Percentiles rank a stretch among this genome's conserved stretches.
Evolutionary conservation across 2,329 filamentous ascomycete genomes (phyloP).

Genomic region (Fusarium chlamydosporum): DNA sequence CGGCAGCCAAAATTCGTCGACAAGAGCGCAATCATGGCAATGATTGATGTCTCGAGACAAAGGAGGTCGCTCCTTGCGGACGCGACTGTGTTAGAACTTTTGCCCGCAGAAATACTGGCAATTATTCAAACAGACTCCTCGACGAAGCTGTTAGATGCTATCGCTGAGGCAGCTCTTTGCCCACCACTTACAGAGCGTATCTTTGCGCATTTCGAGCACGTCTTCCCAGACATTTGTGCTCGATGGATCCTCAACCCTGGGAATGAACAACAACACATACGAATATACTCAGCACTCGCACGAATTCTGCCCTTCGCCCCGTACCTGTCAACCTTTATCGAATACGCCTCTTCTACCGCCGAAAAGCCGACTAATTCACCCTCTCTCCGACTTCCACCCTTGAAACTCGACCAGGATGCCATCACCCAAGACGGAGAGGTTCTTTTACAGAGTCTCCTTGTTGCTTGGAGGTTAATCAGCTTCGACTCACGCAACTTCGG

Average conservation of each 20-base stretch:
- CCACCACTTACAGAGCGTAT: constrained; percentile 78
- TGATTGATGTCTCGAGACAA: constrained; percentile 68
- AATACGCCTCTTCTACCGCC: constrained; percentile 47
- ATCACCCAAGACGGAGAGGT: constrained; percentile 43
- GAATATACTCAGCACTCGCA: constrained; percentile 79
- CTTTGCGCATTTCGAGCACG: constrained; percentile 79
- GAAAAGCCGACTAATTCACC: constrained; percentile 40
- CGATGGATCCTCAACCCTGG: constrained; percentile 75
- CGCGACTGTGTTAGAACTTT: constrained; percentile 66
- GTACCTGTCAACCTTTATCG: constrained; percentile 81
- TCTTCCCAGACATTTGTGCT: constrained; percentile 87
- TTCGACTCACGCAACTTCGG: constrained; percentile 80
- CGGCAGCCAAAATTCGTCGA: constrained; percentile 49
- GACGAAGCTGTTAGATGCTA: constrained; percentile 77
- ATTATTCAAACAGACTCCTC: constrained; percentile 75
- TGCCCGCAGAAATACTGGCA: constrained; percentile 79
- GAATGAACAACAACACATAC: constrained; percentile 56
- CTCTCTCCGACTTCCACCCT: constrained; percentile 52
- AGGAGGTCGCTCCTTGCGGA: constrained; percentile 70
- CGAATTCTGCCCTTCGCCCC: constrained; percentile 86
- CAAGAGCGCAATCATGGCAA: constrained; percentile 64
- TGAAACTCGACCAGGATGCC: constrained; percentile 50
- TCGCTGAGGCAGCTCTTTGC: constrained; percentile 78
- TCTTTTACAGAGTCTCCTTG: constrained; percentile 53
- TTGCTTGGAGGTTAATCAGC: constrained; percentile 83